Conservation (phyloP, 1,284 basidiomycete species). For the Cryptococcus depauperatus region DNA sequence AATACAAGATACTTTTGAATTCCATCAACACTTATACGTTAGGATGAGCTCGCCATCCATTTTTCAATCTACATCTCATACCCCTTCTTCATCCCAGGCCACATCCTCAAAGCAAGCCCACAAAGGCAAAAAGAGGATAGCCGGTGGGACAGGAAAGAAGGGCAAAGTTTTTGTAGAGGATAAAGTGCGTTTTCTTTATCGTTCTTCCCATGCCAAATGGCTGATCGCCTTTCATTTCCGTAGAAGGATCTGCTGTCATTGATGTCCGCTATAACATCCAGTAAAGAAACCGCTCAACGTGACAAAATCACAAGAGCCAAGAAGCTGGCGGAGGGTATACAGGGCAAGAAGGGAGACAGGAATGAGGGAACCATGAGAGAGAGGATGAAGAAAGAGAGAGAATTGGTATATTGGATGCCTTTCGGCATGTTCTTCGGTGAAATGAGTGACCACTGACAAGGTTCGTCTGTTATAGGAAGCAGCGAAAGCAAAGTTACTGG, state of each 20-base stretch:
- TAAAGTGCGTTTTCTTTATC: slow-evolving; percentile 25
- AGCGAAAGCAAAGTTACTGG: slow-evolving; percentile 13
- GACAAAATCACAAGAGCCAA: slow-evolving; percentile 14
- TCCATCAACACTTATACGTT: no score
- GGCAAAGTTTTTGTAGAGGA: slow-evolving; percentile 42
- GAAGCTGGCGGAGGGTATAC: neutral
- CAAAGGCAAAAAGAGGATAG: slow-evolving; percentile 20
- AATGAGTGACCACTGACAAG: no score
- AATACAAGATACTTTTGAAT: no score
- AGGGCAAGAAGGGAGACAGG: slow-evolving; percentile 13
- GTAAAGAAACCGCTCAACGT: slow-evolving; percentile 18
- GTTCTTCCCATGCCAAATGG: no score
- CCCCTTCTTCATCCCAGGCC: neutral
- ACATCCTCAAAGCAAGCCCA: neutral
- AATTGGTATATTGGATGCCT: slow-evolving; percentile 20
- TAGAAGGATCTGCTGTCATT: slow-evolving; percentile 24
- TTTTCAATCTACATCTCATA: no score
- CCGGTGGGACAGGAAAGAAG: slow-evolving; percentile 37
- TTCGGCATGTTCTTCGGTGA: neutral
- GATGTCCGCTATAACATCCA: slow-evolving; percentile 22
- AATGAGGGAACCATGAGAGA: slow-evolving; percentile 12
- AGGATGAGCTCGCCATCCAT: no score
- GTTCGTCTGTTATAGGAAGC: slow-evolving; percentile 7
- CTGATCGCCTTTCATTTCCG: no score
- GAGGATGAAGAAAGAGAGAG: slow-evolving; percentile 18